Evolutionary conservation across 2,329 filamentous ascomycete genomes (phyloP).

Genomic region (Karstenula rhodostoma): DNA sequence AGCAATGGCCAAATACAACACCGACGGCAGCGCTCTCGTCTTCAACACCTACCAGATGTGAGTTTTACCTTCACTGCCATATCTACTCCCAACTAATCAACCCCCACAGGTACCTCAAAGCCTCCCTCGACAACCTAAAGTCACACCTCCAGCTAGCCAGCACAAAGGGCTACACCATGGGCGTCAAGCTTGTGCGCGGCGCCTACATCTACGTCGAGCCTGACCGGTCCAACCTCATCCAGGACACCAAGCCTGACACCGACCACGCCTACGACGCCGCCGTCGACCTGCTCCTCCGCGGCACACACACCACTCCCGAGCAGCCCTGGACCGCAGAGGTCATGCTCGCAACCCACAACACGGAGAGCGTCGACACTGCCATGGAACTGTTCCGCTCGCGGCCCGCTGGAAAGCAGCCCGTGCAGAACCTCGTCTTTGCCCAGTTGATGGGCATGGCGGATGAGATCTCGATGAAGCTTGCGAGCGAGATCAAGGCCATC

Average conservation of each 20-base stretch:
- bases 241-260: constrained; percentile 11
- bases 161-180: constrained; percentile 7
- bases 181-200: constrained; percentile 14
- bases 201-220: constrained; percentile 14
- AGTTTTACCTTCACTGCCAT: background rate
- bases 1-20: constrained; percentile 13
- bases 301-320: background rate
- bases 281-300: constrained; percentile 11
- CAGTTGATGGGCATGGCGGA: constrained; percentile 15
- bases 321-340: constrained; percentile 13
- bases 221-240: constrained; percentile 6
- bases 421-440: constrained; percentile 13
- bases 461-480: constrained; percentile 13
- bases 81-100: background rate
- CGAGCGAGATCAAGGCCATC: background rate
- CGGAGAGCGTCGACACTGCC: constrained; percentile 7
- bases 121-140: constrained; percentile 8
- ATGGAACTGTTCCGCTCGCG: constrained; percentile 6
- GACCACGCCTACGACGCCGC: constrained; percentile 9
- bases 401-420: constrained; percentile 6
- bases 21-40: constrained; percentile 1
- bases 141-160: constrained; percentile 10
- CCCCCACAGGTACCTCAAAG: constrained; percentile 3
- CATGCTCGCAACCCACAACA: constrained; percentile 15
- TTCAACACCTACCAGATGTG: constrained; percentile 13